These are phyloP conservation scores for Saturnispora mendoncae DNA, from an alignment of 805 yeast genomes.

Conservation along the genomic window DNA sequence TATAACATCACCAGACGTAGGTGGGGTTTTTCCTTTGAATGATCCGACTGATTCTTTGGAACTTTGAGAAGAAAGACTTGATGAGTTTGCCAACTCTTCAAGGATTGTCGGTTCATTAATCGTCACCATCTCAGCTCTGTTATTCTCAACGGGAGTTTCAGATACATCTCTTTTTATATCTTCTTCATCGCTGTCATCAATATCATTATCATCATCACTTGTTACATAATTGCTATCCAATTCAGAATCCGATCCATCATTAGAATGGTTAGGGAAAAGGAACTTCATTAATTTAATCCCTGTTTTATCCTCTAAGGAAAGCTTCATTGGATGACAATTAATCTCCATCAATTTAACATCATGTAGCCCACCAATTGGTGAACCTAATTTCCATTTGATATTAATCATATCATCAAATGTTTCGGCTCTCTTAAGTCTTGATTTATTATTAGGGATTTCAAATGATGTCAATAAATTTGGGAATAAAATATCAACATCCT, in stretches of 20 bases:
- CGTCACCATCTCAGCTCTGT: neutral
- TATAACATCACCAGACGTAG: neutral
- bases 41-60: neutral
- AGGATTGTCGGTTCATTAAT: too few relatives aligned
- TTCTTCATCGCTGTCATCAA: neutral
- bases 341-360: slow-evolving; percentile 60
- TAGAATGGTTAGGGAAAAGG: slow-evolving; percentile 45
- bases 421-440: slow-evolving; percentile 14
- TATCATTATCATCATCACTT: slow-evolving; percentile 3
- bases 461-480: slow-evolving; percentile 64
- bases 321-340: slow-evolving; percentile 52
- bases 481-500: slow-evolving; percentile 46
- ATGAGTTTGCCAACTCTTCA: too few relatives aligned
- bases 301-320: slow-evolving; percentile 66
- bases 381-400: slow-evolving; percentile 68
- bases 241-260: slow-evolving; percentile 1
- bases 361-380: slow-evolving; percentile 87
- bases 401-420: slow-evolving; percentile 29
- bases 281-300: slow-evolving; percentile 56
- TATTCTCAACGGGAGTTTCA: neutral
- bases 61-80: neutral
- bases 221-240: neutral
- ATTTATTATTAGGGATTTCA: slow-evolving; percentile 7
- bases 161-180: neutral
- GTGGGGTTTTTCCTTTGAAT: neutral